Base-by-base conservation (phyloP, 2,329 filamentous ascomycete species). In the Chrysoporthe austroafricana region DNA sequence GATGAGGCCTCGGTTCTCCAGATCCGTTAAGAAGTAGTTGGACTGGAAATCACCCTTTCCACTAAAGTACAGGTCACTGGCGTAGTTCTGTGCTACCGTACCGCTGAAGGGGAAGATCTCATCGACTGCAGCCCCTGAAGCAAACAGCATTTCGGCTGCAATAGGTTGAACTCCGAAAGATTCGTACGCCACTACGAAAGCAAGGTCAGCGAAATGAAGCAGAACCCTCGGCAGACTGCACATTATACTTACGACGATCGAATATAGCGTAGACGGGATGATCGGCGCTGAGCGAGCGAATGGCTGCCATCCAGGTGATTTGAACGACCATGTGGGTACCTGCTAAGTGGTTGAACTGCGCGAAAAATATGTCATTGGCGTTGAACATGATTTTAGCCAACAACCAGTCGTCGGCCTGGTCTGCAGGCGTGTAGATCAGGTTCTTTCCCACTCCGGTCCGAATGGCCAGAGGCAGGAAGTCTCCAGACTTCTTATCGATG, bases 301-400 rank as follows among this genome's bases (percentile, higher is more conserved):
- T 75, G 0, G 82, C 83, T 14, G 83, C 81, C 68, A 80, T 72
- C 72, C 81, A 80, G 0, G 79, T 77, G 63, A 79, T 78, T 70
- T 85, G 82, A 3, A 77, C 73, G 13, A 82, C 78, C 18, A 76
- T 78, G 69, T 85, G 83, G 0, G 79, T 80, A n/a, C 73, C 73
- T 1, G 78, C 78, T 1, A 85, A 73, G 69, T 85, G 82, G 66
- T 78, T 77, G 73, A 78, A 80, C 63, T 83, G 80, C 0, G 76
- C 75, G 67, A 81, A 77, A 73, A 80, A 84, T 46, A 84, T 76
- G 70, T 85, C 81, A 62, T 85, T 84, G 36, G 76, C 73, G 62
- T 84, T 83, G 72, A 82, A 83, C 71, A 82, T 77, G 56, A 84
- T 80, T 74, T 85, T 85, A 6, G 83, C 84, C 4, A 85, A 73